Evolutionary conservation across 2,329 filamentous ascomycete species (phyloP), one percentile per base, ranked within the genome.

Genomic region (Cryphonectria carpinicola): DNA sequence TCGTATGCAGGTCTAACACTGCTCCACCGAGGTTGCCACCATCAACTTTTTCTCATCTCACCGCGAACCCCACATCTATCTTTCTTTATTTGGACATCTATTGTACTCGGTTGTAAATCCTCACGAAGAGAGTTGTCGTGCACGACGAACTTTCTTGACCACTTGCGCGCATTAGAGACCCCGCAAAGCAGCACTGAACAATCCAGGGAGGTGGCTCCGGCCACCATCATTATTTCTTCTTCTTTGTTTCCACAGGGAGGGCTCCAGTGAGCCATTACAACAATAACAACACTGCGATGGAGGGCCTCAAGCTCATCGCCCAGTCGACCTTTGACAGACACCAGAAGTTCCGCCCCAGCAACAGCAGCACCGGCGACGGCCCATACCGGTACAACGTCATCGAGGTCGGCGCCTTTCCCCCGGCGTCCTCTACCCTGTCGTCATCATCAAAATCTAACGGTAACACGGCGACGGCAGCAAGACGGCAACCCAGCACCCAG

Each of bases 301-400:
- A 73, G 6, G 72, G 72, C 43, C 17, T 73, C 6, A 73, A 72
- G 41, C 56, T 64, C 35, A 66, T 73, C 41, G 72, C 72, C 35
- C 67, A 70, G 67, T 72, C 70, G 62, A 73, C 72, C 4, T 73
- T 73, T 41, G 72, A 73, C 67, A 72, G 61, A 52, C 65, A 68
- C 37, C 72, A 73, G 49, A 70, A 68, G 32, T 73, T 73, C 67
- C 67, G 65, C 28, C 58, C 66, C 56, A 68, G 65, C 66, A 28
- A 22, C 43, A 13, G 5, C n/a, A n/a, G 61, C 54, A 41, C 52
- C 67, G 62, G 14, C 52, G 60, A 65, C 1, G 71, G 64, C 7
- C 62, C 69, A 3, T 67, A 65, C 41, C 67, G 72, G 10, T 70
- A 73, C 25, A 73, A 70, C 49, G 72, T 72, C 54, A 70, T 73